Conservation (phyloP, 805 yeast species). For the Sungouiella blattae region DNA sequence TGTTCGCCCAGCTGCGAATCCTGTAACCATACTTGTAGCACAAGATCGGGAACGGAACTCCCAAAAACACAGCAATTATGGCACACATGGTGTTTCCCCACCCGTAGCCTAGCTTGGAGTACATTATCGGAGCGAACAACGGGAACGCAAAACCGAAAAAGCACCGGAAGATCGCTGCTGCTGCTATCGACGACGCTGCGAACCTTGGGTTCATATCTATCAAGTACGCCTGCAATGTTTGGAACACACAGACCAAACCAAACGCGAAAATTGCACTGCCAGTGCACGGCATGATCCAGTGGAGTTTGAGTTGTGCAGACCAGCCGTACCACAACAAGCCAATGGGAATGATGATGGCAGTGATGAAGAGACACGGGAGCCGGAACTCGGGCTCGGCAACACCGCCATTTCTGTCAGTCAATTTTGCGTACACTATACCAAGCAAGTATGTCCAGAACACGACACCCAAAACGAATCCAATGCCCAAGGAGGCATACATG, state of each 20-base stretch:
- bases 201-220: slow-evolving; percentile 38
- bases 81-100: slow-evolving; percentile 42
- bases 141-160: slow-evolving; percentile 39
- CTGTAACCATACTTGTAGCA: slow-evolving; percentile 35
- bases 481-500: slow-evolving; percentile 39
- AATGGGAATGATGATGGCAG: slow-evolving; percentile 31
- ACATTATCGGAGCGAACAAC: slow-evolving; percentile 35
- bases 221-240: slow-evolving; percentile 33
- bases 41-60: slow-evolving; percentile 36
- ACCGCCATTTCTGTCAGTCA: slow-evolving; percentile 27
- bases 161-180: slow-evolving; percentile 40
- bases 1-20: slow-evolving; percentile 33
- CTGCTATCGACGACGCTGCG: slow-evolving; percentile 39
- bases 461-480: slow-evolving; percentile 33
- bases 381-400: slow-evolving; percentile 36
- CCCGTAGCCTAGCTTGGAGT: slow-evolving; percentile 31
- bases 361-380: slow-evolving; percentile 32
- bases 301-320: slow-evolving; percentile 33
- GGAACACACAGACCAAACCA: slow-evolving; percentile 36
- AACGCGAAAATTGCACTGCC: slow-evolving; percentile 37
- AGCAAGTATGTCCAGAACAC: slow-evolving; percentile 27
- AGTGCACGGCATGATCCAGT: slow-evolving; percentile 37
- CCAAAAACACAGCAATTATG: slow-evolving; percentile 29
- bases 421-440: slow-evolving; percentile 21
- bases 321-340: slow-evolving; percentile 42